Evolutionary conservation across 257 asterid species (phyloP).

Genomic region (Penstemon eatonii): DNA sequence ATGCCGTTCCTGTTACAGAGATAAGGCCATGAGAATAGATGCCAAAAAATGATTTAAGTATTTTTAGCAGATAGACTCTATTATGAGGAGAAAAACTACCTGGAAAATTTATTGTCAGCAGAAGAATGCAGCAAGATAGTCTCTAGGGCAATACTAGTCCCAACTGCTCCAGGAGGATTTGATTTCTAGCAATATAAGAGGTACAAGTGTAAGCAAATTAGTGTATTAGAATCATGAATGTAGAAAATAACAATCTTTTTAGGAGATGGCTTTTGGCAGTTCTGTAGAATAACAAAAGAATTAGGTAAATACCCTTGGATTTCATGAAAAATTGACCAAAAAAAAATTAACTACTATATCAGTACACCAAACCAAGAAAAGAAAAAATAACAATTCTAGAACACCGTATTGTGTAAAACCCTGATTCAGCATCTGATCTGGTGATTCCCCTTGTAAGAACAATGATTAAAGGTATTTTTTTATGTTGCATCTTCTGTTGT

Average conservation of each 20-base stretch:
- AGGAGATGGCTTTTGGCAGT: background rate
- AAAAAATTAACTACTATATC: background rate
- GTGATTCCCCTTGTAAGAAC: background rate
- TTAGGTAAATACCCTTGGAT: background rate
- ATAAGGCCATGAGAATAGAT: conserved; percentile 24
- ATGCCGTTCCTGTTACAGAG: conserved; percentile 49
- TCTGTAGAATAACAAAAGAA: background rate
- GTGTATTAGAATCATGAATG: background rate
- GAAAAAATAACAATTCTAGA: background rate
- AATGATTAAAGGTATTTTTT: background rate
- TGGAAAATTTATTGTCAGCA: conserved; percentile 46
- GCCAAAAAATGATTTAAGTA: conserved; percentile 13
- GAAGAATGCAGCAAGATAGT: conserved; percentile 70
- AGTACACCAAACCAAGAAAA: background rate
- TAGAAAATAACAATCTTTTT: background rate
- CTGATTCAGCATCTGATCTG: conserved; percentile 9
- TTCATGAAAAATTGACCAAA: background rate
- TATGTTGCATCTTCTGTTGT: conserved; percentile 2
- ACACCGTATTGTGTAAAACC: background rate
- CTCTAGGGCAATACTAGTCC: conserved; percentile 91
- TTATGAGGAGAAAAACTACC: conserved; percentile 42
- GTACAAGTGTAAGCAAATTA: conserved; percentile 26
- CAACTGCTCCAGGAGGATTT: conserved; percentile 88
- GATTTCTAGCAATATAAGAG: conserved; percentile 59
- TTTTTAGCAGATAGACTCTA: conserved; percentile 8